Evolutionary conservation across 2,329 filamentous ascomycete species (phyloP), one percentile per base, ranked within the genome.

Genomic region (Teratosphaeria gauchensis): DNA sequence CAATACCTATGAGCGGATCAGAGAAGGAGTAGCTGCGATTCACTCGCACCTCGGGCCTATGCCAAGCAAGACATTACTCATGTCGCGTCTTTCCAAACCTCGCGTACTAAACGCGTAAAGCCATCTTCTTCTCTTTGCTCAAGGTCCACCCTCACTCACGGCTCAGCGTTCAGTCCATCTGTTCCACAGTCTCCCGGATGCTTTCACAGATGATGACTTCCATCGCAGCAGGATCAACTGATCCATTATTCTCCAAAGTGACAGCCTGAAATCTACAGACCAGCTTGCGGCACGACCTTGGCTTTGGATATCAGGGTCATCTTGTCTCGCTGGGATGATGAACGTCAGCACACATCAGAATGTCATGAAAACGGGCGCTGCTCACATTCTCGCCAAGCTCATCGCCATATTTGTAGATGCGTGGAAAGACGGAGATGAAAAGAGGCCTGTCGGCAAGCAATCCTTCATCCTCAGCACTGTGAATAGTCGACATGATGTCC

Each of bases 311-410:
- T 16, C 12, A 46, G n/a, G 7, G 42, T 46, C n/a, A 7, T 19
- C 42, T 46, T 7, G 42, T 46, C n/a, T 19, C 42, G 42, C 42
- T 46, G n/a, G 2, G 14, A 46, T 46, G 2, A 21, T 2, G 1
- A 38, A 3, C 7, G n/a, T 46, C 42, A 46, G 42, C n/a, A 7
- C 3, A 46, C 12, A 7, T 16, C 7, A 16, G 3, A 3, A 16
- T 16, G 42, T 4, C 4, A 3, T 7, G 19, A 7, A 6, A 19
- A 1, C 14, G n/a, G 48, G 16, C 19, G 2, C 1, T 9, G 32
- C 55, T 56, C 35, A 56, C 58, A 19, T 59, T 53, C 31, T 59
- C 32, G 54, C 58, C 58, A 33, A 54, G 30, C 51, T 59, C 58
- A 32, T 59, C 33, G 16, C 58, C 58, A 42, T 32, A 56, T 30